A percentile compares a stretch with the other conserved stretches of the same genome.
Evolutionary conservation across 1,284 basidiomycete genomes (phyloP).

Genomic region (Ustilago loliicola): DNA sequence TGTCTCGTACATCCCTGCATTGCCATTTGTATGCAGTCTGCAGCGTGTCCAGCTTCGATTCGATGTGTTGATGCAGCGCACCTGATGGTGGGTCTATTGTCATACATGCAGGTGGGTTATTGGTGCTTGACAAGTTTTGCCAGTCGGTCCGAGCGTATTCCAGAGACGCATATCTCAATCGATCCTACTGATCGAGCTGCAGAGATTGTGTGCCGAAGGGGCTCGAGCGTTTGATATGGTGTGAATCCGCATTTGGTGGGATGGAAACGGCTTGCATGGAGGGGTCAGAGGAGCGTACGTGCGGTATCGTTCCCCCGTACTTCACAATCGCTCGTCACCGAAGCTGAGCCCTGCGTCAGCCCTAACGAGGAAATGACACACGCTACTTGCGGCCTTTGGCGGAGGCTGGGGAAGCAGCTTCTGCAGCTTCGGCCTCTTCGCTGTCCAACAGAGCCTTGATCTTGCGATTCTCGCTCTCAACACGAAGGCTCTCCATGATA

Average conservation of each 20-base stretch:
- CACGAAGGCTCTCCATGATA: slow-evolving; percentile 50
- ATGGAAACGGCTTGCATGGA: not conserved
- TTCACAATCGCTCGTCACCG: not conserved
- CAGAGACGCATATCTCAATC: not conserved
- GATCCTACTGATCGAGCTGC: not conserved
- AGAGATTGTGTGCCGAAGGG: slow-evolving; percentile 12
- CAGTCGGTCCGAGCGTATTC: slow-evolving; percentile 2
- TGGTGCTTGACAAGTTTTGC: not conserved
- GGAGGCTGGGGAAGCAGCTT: slow-evolving; percentile 19
- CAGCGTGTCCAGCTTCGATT: not conserved
- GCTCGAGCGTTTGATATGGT: slow-evolving; percentile 9
- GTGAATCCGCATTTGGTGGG: not conserved
- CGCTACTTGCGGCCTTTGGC: slow-evolving; percentile 21
- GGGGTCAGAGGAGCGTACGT: not conserved
- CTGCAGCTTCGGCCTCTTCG: slow-evolving; percentile 42
- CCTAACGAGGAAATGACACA: no score
- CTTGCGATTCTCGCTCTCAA: slow-evolving; percentile 47
- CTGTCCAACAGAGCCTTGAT: slow-evolving; percentile 53
- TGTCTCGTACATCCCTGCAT: not conserved
- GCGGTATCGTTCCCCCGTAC: not conserved
- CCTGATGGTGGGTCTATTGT: slow-evolving; percentile 9
- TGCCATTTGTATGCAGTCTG: slow-evolving; percentile 6
- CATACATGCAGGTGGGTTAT: not conserved
- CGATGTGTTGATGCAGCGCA: not conserved
- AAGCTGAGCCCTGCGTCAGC: not conserved